Evolutionary conservation across 768 basidiomycete species (phyloP).

Genomic region (Mycena vulgaris): DNA sequence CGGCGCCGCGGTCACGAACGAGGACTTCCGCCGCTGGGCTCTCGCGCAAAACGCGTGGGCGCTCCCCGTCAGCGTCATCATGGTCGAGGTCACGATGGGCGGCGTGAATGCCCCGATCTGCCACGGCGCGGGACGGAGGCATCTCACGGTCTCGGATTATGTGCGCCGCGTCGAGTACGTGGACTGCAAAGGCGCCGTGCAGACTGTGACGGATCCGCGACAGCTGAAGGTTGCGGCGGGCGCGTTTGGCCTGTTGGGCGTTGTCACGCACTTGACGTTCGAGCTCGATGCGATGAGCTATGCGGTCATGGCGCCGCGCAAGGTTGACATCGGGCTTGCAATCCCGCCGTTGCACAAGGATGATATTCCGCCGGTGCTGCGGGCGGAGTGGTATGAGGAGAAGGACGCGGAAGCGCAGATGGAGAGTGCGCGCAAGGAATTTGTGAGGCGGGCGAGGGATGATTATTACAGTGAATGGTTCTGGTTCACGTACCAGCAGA

Average conservation of each 20-base stretch:
- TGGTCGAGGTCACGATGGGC: conserved; percentile 49
- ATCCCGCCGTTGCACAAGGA: conserved; percentile 46
- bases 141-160: conserved; percentile 44
- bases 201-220: conserved; percentile 36
- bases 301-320: conserved; percentile 43
- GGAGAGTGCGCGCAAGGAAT: conserved; percentile 39
- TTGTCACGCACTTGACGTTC: conserved; percentile 45
- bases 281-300: conserved; percentile 45
- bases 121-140: conserved; percentile 44
- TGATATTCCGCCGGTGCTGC: conserved; percentile 37
- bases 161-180: conserved; percentile 45
- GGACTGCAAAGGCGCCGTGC: conserved; percentile 42
- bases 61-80: conserved; percentile 47
- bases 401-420: conserved; percentile 35
- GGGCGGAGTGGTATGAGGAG: conserved; percentile 32
- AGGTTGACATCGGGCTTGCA: conserved; percentile 39
- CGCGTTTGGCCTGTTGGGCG: conserved; percentile 46
- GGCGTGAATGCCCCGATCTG: conserved; percentile 46
- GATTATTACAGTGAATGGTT: too few species aligned
- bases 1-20: conserved; percentile 46
- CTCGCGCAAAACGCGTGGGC: conserved; percentile 35
- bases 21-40: conserved; percentile 46
- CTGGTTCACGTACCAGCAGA: too few species aligned
- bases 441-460: too few species aligned
- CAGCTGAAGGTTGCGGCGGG: conserved; percentile 47